Conservation (phyloP, 768 basidiomycete genomes). For the Rhizopogon sp. region DNA sequence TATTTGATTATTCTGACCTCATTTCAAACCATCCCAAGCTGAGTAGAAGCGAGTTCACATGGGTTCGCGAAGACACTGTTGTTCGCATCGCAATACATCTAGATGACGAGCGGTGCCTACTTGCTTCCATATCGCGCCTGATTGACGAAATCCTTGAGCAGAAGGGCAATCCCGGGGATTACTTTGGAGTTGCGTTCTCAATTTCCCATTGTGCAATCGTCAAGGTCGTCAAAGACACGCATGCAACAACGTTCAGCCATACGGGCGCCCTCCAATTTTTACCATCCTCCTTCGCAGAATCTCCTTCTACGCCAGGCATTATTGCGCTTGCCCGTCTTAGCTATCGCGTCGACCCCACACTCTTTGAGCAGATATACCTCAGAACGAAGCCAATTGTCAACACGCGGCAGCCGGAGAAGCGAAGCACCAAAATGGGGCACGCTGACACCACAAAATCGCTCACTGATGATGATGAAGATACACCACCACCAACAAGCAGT, state of each 20-base stretch:
- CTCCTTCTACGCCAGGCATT: background rate
- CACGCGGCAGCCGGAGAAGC: no score
- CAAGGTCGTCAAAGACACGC: background rate
- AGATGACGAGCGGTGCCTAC: conserved; percentile 13
- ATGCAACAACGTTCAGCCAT: background rate
- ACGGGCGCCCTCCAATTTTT: background rate
- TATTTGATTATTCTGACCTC: background rate
- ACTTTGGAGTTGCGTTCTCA: background rate
- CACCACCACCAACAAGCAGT: background rate
- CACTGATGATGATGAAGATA: background rate
- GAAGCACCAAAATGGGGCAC: no score
- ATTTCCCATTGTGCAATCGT: background rate
- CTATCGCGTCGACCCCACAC: background rate
- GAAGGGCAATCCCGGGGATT: background rate
- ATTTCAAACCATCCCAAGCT: no score
- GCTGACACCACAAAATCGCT: no score
- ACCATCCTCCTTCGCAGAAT: background rate
- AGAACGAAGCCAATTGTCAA: no score
- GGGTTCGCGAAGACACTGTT: background rate
- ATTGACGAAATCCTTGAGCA: background rate
- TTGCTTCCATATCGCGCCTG: background rate
- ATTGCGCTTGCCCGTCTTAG: background rate
- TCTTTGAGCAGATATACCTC: background rate
- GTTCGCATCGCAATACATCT: conserved; percentile 14
- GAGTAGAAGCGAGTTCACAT: background rate